A percentile compares a stretch with the other conserved stretches of the same genome.
Conservation (phyloP, 129 eudicot genomes). For the Arctium minus region DNA sequence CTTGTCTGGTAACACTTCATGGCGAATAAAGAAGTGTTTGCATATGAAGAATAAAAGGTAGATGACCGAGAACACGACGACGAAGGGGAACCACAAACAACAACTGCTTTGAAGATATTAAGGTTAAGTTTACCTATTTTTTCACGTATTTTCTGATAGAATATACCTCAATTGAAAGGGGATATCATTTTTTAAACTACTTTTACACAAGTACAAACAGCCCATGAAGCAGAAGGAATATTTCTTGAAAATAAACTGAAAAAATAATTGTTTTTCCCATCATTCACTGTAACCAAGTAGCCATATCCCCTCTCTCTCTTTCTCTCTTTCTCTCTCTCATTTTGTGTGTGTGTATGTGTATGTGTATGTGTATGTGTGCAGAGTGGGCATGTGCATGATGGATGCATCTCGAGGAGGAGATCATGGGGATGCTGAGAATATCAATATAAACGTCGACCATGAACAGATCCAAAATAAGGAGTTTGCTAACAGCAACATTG, state of each 20-base stretch:
- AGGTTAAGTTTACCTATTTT: slow-evolving; percentile 22
- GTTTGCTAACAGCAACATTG: slow-evolving; percentile 8
- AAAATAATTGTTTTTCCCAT: slow-evolving; percentile 1
- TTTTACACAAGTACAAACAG: slow-evolving; percentile 18
- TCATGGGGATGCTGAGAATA: slow-evolving; percentile 25
- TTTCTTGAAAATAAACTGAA: not conserved
- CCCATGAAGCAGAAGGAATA: slow-evolving; percentile 29
- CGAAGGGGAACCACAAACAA: not conserved
- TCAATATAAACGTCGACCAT: slow-evolving; percentile 13
- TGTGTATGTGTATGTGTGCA: slow-evolving; percentile 15
- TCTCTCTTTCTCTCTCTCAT: slow-evolving; percentile 7
- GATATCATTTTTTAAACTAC: slow-evolving; percentile 13
- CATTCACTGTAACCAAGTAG: slow-evolving; percentile 17
- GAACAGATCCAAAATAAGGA: slow-evolving; percentile 27
- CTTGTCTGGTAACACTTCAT: slow-evolving; percentile 7
- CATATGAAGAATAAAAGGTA: slow-evolving; percentile 12
- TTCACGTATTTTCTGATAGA: slow-evolving; percentile 10
- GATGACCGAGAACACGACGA: slow-evolving; percentile 12
- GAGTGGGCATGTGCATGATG: slow-evolving; percentile 54
- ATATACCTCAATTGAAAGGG: slow-evolving; percentile 14
- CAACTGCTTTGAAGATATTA: slow-evolving; percentile 34
- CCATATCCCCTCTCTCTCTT: not conserved
- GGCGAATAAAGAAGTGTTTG: slow-evolving; percentile 6
- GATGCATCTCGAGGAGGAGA: slow-evolving; percentile 65
- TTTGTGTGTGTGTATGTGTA: not conserved